phyloP scores from a whole-genome alignment of 2,329 filamentous ascomycete species.

The Curvularia spicifera region DNA sequence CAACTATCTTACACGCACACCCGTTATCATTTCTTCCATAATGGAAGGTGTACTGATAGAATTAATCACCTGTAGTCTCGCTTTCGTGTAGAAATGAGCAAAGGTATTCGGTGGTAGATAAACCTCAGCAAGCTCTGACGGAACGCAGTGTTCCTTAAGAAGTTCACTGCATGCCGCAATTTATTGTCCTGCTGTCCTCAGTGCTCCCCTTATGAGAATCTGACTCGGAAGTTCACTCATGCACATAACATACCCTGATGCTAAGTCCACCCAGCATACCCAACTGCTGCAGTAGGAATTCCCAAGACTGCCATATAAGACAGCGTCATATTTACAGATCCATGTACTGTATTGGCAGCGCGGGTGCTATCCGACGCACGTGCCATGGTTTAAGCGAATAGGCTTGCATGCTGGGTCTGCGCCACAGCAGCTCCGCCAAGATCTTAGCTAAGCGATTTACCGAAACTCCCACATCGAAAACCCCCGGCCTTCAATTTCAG shows the following conservation, averaged over 20 bases:
- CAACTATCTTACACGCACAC: background rate
- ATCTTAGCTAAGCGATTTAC: constrained; percentile 15
- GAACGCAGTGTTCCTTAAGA: background rate
- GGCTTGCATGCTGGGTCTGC: background rate
- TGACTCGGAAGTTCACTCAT: background rate
- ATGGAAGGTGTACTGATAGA: background rate
- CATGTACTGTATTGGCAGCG: background rate
- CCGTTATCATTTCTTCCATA: background rate
- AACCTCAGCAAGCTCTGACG: background rate
- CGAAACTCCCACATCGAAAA: constrained; percentile 16
- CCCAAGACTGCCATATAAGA: background rate
- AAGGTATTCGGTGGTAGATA: background rate
- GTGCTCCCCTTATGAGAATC: background rate
- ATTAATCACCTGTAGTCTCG: background rate
- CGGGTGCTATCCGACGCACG: background rate
- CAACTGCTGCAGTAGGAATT: no score
- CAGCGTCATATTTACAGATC: background rate
- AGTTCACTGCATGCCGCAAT: background rate
- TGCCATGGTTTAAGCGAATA: background rate
- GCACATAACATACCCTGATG: background rate
- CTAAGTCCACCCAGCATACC: no score
- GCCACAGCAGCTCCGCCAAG: background rate
- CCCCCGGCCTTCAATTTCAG: constrained; percentile 9
- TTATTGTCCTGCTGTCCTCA: no score
- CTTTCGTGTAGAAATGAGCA: no score